Base-by-base conservation (phyloP, 495 filamentous ascomycete species). In the Tricharina praecox region DNA sequence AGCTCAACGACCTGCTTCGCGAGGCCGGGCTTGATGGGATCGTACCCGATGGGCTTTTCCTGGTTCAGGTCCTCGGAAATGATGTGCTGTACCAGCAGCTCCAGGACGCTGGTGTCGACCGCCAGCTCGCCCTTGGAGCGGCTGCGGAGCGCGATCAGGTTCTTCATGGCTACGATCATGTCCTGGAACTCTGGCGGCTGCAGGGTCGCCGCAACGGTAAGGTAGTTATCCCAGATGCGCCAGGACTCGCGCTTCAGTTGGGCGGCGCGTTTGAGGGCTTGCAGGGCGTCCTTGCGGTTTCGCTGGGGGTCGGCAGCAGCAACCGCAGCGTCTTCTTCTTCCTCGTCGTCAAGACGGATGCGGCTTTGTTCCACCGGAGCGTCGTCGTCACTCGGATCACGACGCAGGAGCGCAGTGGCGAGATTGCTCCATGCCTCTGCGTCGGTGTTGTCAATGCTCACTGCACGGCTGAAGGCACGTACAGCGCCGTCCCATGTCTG, bases 351-450 rank as follows among this genome's bases (percentile, higher is more conserved):
- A 9, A 62, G 53, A n/a, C 56, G 49, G 18, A 57, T 47, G 32
- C 20, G 30, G 3, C 15, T 4, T 8, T 46, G 4, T 3, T 40
- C 10, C 13, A 23, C 25, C n/a, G 9, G 9, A 35, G 18, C 11
- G 3, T 48, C 15, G 13, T 25, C 25, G 15, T 10, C 10, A 13
- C 24, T 11, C 0, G 56, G 45, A 9, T 54, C 50, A 7, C 62
- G 48, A n/a, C 65, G 67, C 0, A 86, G 64, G 23, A 94, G 72
- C 0, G 88, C 78, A 0, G 81, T 85, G 3, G 85, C 90, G 10
- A 99, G 75, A 54, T 96, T 99, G 50, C 81, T 90, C 83, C 87
- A 99, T 2, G 83, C 82, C 53, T 93, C 79, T 2, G 82, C 90
- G 58, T 96, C 90, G 33, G 75, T 78, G 33, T 88, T 85, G 30